phyloP scores from a whole-genome alignment of 176 grass and related monocot genomes.

The Eleusine indica region DNA sequence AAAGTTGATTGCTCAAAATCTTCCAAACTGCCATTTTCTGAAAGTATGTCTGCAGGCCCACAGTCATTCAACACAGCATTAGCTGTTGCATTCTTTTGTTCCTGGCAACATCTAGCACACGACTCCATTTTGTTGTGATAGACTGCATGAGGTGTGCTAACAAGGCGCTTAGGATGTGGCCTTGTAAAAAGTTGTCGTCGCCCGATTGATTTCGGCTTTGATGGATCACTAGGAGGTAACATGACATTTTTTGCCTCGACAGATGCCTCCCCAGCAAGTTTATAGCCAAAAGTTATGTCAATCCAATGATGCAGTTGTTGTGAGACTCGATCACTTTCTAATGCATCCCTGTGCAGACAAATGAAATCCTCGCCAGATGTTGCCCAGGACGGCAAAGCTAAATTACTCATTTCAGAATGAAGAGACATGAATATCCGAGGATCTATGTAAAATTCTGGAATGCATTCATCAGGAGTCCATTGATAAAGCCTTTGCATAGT shows the following conservation, averaged over 20 bases:
- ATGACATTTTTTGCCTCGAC: constrained; percentile 95
- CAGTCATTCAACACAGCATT: constrained; percentile 19
- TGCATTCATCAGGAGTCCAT: constrained; percentile 97
- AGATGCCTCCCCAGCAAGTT: constrained; percentile 83
- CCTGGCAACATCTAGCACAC: constrained; percentile 56
- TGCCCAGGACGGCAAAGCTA: constrained; percentile 85
- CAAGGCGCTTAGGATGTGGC: constrained; percentile 74
- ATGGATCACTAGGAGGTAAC: constrained; percentile 78
- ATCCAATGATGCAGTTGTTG: constrained; percentile 92
- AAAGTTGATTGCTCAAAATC: constrained; percentile 71
- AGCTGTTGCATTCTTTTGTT: constrained; percentile 27
- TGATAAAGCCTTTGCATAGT: constrained; percentile 95
- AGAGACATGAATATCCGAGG: constrained; percentile 78
- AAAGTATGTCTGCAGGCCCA: constrained; percentile 32
- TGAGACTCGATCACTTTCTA: constrained; percentile 90
- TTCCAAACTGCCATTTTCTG: constrained; percentile 58
- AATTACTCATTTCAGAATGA: constrained; percentile 93
- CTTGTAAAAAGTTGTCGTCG: constrained; percentile 78
- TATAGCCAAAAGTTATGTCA: constrained; percentile 98
- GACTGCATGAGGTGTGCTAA: constrained; percentile 46
- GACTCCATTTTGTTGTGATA: constrained; percentile 59
- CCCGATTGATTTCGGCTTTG: constrained; percentile 76
- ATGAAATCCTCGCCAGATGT: constrained; percentile 82
- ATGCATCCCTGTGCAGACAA: constrained; percentile 77
- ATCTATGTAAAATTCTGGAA: constrained; percentile 94